Conservation (phyloP, 352 stramenopile species). For the Phytophthora nicotianae region DNA sequence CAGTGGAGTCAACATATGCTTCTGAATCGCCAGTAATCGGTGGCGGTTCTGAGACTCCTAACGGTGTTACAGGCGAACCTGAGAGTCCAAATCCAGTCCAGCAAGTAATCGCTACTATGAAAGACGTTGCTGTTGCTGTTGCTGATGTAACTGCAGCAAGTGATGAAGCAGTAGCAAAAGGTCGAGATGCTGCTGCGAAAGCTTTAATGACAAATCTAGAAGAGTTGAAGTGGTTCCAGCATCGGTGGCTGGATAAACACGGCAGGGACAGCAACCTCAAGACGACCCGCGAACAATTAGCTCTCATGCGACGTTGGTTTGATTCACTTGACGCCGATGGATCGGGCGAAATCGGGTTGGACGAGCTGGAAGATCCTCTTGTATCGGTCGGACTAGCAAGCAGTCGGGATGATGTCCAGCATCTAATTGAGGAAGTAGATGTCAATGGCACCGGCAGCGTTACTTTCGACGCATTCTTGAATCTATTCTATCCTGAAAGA, state of each 20-base stretch:
- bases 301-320: conserved; percentile 83
- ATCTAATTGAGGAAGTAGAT: conserved; percentile 77
- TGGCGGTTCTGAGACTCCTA: background rate
- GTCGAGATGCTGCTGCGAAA: conserved; percentile 1
- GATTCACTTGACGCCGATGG: conserved; percentile 87
- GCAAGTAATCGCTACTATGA: background rate
- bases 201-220: conserved; percentile 49
- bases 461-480: conserved; percentile 77
- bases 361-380: conserved; percentile 88
- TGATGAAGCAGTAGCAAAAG: background rate
- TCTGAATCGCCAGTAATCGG: background rate
- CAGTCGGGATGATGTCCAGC: conserved; percentile 73
- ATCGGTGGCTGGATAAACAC: conserved; percentile 79
- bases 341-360: conserved; percentile 77
- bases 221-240: conserved; percentile 76
- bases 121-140: background rate
- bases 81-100: background rate
- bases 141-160: background rate
- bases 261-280: conserved; percentile 78
- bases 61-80: background rate
- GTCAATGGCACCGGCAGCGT: conserved; percentile 65
- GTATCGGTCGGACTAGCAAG: conserved; percentile 85
- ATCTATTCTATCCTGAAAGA: conserved; percentile 70
- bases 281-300: conserved; percentile 64
- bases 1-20: background rate